Percentiles rank a stretch among this genome's conserved stretches.
These are phyloP conservation scores for Exsudoporus floridanus DNA, from an alignment of 1,284 basidiomycete genomes.

Conservation along the genomic window DNA sequence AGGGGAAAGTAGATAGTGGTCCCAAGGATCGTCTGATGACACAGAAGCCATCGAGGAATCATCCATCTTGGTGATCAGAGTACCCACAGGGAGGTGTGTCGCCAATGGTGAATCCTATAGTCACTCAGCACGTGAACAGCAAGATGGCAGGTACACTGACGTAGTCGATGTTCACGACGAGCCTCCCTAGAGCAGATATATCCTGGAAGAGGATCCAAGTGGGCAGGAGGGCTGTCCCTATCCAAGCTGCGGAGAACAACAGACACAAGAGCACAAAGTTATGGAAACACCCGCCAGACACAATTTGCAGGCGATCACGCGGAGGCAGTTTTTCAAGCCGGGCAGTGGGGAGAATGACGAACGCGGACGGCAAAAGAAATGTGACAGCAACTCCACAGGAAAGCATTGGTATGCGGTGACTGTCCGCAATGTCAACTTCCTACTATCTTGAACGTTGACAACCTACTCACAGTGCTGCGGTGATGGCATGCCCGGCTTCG, in stretches of 20 bases:
- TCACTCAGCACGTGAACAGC: conserved; percentile 10
- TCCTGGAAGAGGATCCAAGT: conserved; percentile 49
- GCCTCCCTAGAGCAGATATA: conserved; percentile 46
- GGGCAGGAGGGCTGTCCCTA: conserved; percentile 31
- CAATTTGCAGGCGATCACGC: conserved; percentile 51
- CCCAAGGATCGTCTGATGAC: conserved; percentile 44
- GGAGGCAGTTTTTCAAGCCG: conserved; percentile 43
- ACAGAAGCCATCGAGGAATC: conserved; percentile 45
- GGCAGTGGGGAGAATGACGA: conserved; percentile 54
- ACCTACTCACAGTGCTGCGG: conserved; percentile 59
- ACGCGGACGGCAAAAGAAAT: conserved; percentile 65
- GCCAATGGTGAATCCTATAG: conserved; percentile 55
- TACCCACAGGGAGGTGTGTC: conserved; percentile 49
- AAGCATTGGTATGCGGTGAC: conserved; percentile 49
- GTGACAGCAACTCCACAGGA: conserved; percentile 58
- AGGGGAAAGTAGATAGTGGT: conserved; percentile 40
- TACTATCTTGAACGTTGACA: neutral
- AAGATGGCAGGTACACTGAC: conserved; percentile 36
- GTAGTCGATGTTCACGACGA: conserved; percentile 49
- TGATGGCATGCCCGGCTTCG: conserved; percentile 68
- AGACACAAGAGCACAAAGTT: conserved; percentile 54
- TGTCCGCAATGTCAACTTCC: conserved; percentile 11
- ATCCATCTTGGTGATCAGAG: conserved; percentile 57
- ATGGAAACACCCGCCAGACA: conserved; percentile 69
- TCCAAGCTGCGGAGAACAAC: conserved; percentile 36